phyloP scores from a whole-genome alignment of 202 grass and related monocot species.

The Elaeis oleifera region DNA sequence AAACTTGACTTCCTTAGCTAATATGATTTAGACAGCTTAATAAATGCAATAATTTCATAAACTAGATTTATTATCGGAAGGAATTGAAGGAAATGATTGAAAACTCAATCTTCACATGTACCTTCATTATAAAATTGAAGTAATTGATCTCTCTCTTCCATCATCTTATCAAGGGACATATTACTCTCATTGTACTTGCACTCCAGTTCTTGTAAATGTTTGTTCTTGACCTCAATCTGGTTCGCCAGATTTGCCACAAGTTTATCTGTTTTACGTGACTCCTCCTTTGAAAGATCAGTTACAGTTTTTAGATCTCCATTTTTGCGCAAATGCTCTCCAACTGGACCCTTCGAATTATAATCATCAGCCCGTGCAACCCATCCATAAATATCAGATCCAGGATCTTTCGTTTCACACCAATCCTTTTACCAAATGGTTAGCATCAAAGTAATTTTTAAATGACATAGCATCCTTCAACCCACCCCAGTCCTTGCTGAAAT shows the following conservation, averaged over 20 bases:
- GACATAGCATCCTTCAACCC: conserved; percentile 38
- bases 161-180: conserved; percentile 34
- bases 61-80: too few relatives aligned
- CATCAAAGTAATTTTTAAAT: conserved; percentile 48
- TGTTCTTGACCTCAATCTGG: conserved; percentile 31
- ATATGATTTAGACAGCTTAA: too few relatives aligned
- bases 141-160: conserved; percentile 37
- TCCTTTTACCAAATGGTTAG: conserved; percentile 28
- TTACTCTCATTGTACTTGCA: conserved; percentile 22
- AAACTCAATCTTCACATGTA: conserved; percentile 7
- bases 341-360: conserved; percentile 26
- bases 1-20: too few relatives aligned
- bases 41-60: too few relatives aligned
- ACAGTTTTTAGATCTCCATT: conserved; percentile 39
- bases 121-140: conserved; percentile 42
- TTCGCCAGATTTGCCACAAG: conserved; percentile 25
- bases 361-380: conserved; percentile 48
- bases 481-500: conserved; percentile 39
- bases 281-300: conserved; percentile 24
- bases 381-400: conserved; percentile 31
- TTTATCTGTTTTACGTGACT: conserved; percentile 9
- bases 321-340: conserved; percentile 40
- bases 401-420: conserved; percentile 32
- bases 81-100: not conserved
- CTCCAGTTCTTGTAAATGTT: conserved; percentile 19